These are phyloP conservation scores for Pythium phragmitis DNA, from an alignment of 352 stramenopile species.

Conservation along the genomic window DNA sequence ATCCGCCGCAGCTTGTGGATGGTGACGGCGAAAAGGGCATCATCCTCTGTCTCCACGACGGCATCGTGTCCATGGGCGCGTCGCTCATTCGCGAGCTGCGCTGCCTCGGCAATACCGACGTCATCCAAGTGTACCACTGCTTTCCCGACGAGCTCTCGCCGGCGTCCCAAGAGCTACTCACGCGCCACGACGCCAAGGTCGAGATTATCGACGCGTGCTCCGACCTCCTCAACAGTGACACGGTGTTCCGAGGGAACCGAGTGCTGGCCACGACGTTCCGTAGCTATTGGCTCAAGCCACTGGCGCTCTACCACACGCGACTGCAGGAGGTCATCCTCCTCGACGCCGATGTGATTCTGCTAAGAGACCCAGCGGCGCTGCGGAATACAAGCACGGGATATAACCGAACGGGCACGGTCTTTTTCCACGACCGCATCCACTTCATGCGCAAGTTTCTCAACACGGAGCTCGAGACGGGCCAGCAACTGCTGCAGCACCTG, in stretches of 20 bases:
- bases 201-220: conserved; percentile 67
- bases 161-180: conserved; percentile 37
- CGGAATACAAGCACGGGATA: conserved; percentile 42
- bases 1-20: neutral
- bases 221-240: conserved; percentile 29
- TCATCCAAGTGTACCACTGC: conserved; percentile 47
- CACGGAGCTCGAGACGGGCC: neutral
- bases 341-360: conserved; percentile 55
- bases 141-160: conserved; percentile 47
- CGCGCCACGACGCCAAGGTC: conserved; percentile 39
- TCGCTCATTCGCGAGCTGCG: conserved; percentile 64
- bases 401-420: conserved; percentile 47
- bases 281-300: conserved; percentile 70
- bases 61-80: conserved; percentile 52
- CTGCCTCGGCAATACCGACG: conserved; percentile 39
- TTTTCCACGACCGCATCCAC: conserved; percentile 64
- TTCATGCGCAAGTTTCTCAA: conserved; percentile 46
- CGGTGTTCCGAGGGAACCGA: conserved; percentile 8
- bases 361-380: conserved; percentile 40
- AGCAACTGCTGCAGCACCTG: conserved; percentile 41
- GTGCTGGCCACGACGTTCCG: conserved; percentile 33
- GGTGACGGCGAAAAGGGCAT: conserved; percentile 23
- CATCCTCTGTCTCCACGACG: conserved; percentile 51
- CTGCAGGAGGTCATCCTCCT: conserved; percentile 55
- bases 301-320: conserved; percentile 57